Conservation (phyloP, 805 yeast species). For the Barnettozyma vustinii region DNA sequence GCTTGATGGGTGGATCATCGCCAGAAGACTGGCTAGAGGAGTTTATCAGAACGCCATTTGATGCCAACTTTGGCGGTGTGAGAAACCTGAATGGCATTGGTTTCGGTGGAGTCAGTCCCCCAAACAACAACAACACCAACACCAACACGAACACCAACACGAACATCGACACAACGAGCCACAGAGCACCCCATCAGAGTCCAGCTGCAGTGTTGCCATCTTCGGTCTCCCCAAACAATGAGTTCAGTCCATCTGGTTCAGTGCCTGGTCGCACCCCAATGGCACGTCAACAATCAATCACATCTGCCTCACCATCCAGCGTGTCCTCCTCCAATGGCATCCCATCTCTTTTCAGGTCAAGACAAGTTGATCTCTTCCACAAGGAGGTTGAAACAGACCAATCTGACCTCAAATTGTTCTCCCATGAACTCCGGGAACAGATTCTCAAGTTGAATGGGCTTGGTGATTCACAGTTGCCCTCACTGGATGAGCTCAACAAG, state of each 20-base stretch:
- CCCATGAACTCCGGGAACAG: slow-evolving; percentile 45
- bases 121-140: not conserved
- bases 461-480: slow-evolving; percentile 61
- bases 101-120: slow-evolving; percentile 27
- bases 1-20: slow-evolving; percentile 18
- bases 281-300: not conserved
- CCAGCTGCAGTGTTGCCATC: not conserved
- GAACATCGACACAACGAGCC: slow-evolving; percentile 3
- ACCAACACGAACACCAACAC: not conserved
- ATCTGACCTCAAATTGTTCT: slow-evolving; percentile 32
- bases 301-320: slow-evolving; percentile 2
- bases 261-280: not conserved
- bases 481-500: slow-evolving; percentile 66
- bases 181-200: slow-evolving; percentile 11
- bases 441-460: slow-evolving; percentile 53
- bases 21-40: slow-evolving; percentile 64
- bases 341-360: slow-evolving; percentile 53
- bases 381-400: slow-evolving; percentile 29
- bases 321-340: slow-evolving; percentile 35
- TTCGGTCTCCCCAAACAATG: not conserved
- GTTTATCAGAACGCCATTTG: slow-evolving; percentile 62
- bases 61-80: slow-evolving; percentile 43
- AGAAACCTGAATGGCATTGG: slow-evolving; percentile 51
- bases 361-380: slow-evolving; percentile 63
- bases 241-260: slow-evolving; percentile 1